Evolutionary conservation across 139 green algal genomes (phyloP), one percentile per base, ranked within the genome.

Genomic region (Trebouxia sp.): DNA sequence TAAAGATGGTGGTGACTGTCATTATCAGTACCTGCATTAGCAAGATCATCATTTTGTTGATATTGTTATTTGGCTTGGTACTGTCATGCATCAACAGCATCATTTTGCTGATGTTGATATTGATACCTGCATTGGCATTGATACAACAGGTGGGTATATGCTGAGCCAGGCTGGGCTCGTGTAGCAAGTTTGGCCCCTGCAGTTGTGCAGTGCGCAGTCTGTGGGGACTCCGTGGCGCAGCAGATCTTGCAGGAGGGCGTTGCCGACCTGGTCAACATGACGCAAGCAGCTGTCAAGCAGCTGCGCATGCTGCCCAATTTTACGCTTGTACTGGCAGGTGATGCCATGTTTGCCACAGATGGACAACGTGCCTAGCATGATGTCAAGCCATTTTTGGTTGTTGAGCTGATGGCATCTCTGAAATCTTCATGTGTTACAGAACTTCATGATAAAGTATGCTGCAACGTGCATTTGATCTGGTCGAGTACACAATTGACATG

Each of bases 91-190:
- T 58, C 50, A 51, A 35, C 5, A 35, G 66, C 38, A 51, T 35
- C 42, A 69, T 15, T n/a, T 5, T 24, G 24, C 24, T 11, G 43
- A 65, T 26, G 26, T 65, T 79, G 24, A 41, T 15, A 38, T 9
- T 7, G 6, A 5, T 17, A 6, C 1, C 42, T 9, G 8, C 4
- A 43, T 39, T 6, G 24, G 5, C 6, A 38, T 30, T 39, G n/a
- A 28, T 65, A 30, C 14, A 20, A 45, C 79, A 83, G 79, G 79
- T 83, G 79, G 79, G 79, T 74, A 14, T 83, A 83, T 75, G 79
- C 67, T 48, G 79, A 83, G 37, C 7, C 47, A 47, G 67, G 67
- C 35, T 83, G 79, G 79, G 47, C 67, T 28, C 66, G 48, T 37
- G 75, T 83, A 32, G 79, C 79, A 10, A 11, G 48, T 15, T 28